These are phyloP conservation scores for Nemophila menziesii DNA, from an alignment of 257 asterid genomes.

Conservation along the genomic window DNA sequence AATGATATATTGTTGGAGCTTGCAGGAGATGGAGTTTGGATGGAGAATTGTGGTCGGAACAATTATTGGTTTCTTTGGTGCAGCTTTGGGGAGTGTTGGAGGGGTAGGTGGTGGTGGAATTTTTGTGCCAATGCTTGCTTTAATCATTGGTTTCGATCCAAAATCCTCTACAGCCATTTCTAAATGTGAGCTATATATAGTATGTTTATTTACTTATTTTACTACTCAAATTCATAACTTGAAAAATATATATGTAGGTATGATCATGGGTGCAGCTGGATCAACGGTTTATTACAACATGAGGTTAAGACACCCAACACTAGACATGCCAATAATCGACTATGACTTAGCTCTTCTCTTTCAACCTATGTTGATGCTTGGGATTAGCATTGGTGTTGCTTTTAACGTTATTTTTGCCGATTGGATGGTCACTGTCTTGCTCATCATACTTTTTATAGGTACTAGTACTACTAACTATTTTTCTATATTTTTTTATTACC, in stretches of 20 bases:
- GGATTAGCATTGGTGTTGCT: constrained; percentile 33
- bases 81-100: constrained; percentile 32
- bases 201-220: no score
- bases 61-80: constrained; percentile 25
- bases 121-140: constrained; percentile 28
- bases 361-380: constrained; percentile 35
- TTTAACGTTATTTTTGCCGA: constrained; percentile 31
- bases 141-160: constrained; percentile 27
- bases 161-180: constrained; percentile 32
- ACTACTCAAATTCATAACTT: background rate
- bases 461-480: constrained; percentile 1
- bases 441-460: constrained; percentile 26
- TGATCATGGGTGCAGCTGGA: constrained; percentile 36
- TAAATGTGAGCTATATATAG: constrained; percentile 13
- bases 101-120: constrained; percentile 36
- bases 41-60: constrained; percentile 24
- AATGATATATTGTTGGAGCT: background rate
- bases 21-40: constrained; percentile 27
- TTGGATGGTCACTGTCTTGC: constrained; percentile 34
- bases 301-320: constrained; percentile 26
- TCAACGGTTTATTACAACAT: constrained; percentile 28
- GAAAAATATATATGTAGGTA: constrained; percentile 15
- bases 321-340: constrained; percentile 30
- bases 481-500: background rate
- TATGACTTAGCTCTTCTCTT: constrained; percentile 26